Base-by-base conservation (phyloP, 306 rosid species). In the Inga leiocalycina region DNA sequence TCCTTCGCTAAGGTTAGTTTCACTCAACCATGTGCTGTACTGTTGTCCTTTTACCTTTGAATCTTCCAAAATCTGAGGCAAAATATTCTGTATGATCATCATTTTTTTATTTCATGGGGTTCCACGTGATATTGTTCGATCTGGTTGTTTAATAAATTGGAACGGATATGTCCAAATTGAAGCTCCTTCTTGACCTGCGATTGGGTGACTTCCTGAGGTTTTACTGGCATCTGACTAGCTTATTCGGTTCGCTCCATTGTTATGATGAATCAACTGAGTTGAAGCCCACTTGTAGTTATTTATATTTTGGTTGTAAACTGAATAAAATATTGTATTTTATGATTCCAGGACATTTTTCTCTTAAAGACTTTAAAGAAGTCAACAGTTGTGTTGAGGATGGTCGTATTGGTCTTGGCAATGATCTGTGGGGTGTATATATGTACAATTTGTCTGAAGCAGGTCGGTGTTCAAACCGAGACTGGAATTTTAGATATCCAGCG, bases 401-500 rank as follows among this genome's bases (percentile, higher is more conserved):
- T 87, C 37, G 94, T 92, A 13, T 86, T 96, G 82, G 78, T 89
- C 83, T 88, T 94, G 86, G 93, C 91, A 70, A 94, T 94, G 98
- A 88, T 94, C 59, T 92, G 97, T 90, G 98, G 99, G 46, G 92
- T 92, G 85, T 96, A 91, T 84, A 96, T 94, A 82, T 96, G 95
- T 87, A 84, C 93, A 27, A 87, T 96, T 90, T 94, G 98, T 89
- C 70, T 94, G 69, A 94, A 91, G 91, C 99, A 96, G 86, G 84
- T 92, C 74, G 89, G 91, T 88, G 87, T 87, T 70, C 77, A 84
- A 22, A 85, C 84, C 69, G 89, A 78, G 79, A 76, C 86, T 16
- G 93, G 93, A 10, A 78, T 89, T 86, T 75, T 90, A 65, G 88
- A 86, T 65, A 83, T 94, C 46, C 87, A 86, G 77, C 87, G 87